Base-by-base conservation (phyloP, 176 grass and related monocot species). In the Tuctoria greenei region DNA sequence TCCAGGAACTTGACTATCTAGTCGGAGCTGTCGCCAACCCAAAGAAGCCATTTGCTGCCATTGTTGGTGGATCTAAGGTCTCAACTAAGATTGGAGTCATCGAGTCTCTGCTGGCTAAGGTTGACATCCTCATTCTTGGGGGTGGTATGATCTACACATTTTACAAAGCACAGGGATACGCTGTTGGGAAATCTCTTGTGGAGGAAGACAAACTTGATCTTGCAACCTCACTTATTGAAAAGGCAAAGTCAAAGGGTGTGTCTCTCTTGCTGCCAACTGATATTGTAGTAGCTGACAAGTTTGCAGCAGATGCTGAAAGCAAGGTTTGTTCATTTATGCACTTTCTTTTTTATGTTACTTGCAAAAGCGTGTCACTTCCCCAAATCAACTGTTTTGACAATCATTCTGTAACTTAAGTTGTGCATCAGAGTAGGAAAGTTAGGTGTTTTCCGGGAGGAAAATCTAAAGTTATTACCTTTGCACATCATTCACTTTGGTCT, bases 131-230 rank as follows among this genome's bases (percentile, higher is more conserved):
- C 67, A 85, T 98, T 44, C 91, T 98, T 46, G 95, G 95, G 41
- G 95, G 95, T 81, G 95, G 95, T 64, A 98, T 98, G 95, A 94
- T 90, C 42, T 98, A 63, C 81, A 98, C 91, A 50, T 98, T 98
- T 67, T 98, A 94, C 89, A 98, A 92, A 62, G 95, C 95, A 12
- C 91, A 98, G 65, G 95, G 95, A 58, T 82, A 84, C 21, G 18
- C 84, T n/a, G 86, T 98, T 18, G 95, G 95, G 67, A 91, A 88
- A n/a, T 98, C 95, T 52, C 91, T 98, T 83, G 89, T 98, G 42
- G 95, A 98, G 79, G 89, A 92, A 78, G 95, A 98, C 61, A 98
- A 98, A 79, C 88, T 98, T 84, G 95, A 86, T 8, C 95, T 98
- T 72, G 95, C 95, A 66, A 92, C 86, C 35, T 72, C 64, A 50